These are phyloP conservation scores for Backusella luteola DNA, from an alignment of 192 early-diverging fungal species.

Conservation along the genomic window DNA sequence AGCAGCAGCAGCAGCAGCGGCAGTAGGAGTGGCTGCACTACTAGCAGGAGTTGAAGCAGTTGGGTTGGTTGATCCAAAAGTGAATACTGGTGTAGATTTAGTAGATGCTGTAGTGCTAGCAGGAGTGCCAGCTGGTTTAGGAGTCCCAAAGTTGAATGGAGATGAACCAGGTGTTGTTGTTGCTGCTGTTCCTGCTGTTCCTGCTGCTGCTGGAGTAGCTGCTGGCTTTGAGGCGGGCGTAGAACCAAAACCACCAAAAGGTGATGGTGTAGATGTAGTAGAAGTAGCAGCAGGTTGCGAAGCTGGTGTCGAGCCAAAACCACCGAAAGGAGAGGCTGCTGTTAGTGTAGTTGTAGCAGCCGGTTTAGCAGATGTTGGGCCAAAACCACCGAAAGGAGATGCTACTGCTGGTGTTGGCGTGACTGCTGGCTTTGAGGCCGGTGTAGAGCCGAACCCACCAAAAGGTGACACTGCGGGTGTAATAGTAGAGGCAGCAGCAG, in stretches of 20 bases:
- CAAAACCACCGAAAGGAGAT: background rate
- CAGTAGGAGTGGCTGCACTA: background rate
- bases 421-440: background rate
- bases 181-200: background rate
- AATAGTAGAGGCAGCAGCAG: background rate
- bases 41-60: background rate
- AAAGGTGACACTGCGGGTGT: background rate
- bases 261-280: background rate
- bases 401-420: background rate
- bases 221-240: background rate
- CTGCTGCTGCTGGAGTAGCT: background rate
- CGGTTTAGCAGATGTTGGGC: background rate
- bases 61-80: background rate
- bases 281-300: background rate
- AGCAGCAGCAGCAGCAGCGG: background rate
- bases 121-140: background rate
- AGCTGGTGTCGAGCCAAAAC: background rate
- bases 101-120: background rate
- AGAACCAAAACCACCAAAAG: background rate
- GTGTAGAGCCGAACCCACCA: background rate
- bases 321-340: background rate
- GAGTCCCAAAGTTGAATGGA: slow-evolving; percentile 18
- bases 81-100: background rate
- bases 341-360: background rate
- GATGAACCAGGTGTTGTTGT: background rate